Percentiles rank a stretch among this genome's conserved stretches.
Conservation (phyloP, 768 basidiomycete genomes). For the Phanerochaete carnosa region DNA sequence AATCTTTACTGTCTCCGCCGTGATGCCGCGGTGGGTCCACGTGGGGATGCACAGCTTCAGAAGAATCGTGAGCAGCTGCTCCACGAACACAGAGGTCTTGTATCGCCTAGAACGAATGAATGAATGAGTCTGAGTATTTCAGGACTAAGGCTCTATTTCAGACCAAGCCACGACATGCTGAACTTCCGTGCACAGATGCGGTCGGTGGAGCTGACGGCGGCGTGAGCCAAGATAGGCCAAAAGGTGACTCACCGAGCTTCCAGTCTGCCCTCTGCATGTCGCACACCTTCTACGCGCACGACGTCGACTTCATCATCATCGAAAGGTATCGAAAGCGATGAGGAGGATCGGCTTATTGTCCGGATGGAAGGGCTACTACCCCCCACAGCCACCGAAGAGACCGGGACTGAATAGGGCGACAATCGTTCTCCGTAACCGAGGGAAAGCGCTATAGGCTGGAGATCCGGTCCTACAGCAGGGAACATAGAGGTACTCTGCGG, state of each 20-base stretch:
- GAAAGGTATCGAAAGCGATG: conserved; percentile 32
- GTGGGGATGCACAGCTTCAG: conserved; percentile 51
- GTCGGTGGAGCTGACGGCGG: conserved; percentile 19
- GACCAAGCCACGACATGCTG: background rate
- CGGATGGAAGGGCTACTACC: conserved; percentile 22
- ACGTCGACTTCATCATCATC: conserved; percentile 37
- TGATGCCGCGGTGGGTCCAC: conserved; percentile 52
- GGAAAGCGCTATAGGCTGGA: background rate
- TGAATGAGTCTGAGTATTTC: conserved; percentile 23
- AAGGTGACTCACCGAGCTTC: conserved; percentile 65
- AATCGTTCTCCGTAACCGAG: background rate
- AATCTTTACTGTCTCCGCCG: conserved; percentile 52
- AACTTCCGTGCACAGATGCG: conserved; percentile 14
- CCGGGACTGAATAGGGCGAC: background rate
- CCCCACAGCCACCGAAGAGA: background rate
- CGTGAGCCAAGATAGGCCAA: conserved; percentile 18
- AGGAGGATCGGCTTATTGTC: conserved; percentile 21
- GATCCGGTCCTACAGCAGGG: conserved; percentile 9
- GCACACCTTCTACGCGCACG: conserved; percentile 56
- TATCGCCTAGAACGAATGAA: conserved; percentile 49
- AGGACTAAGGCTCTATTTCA: background rate
- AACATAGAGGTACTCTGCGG: background rate
- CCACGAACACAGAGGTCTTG: conserved; percentile 54
- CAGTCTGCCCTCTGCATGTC: conserved; percentile 51
- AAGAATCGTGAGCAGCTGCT: conserved; percentile 53